Conservation (phyloP, 768 basidiomycete genomes). For the Hypsizygus marmoreus region DNA sequence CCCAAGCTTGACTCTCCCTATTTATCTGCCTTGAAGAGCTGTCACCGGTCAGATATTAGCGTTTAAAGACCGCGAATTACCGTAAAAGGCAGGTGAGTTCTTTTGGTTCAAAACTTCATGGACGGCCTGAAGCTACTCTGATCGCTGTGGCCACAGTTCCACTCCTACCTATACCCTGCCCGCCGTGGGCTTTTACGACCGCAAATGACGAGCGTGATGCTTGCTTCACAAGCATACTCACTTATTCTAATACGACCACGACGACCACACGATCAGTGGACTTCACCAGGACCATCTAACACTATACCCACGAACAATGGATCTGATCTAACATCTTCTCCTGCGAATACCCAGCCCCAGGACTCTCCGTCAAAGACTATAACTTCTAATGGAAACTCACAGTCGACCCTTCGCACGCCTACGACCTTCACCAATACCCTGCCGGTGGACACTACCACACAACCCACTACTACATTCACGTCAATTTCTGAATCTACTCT, state of each 20-base stretch:
- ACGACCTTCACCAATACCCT: slow-evolving; percentile 33
- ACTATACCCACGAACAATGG: slow-evolving; percentile 10
- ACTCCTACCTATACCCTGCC: slow-evolving; percentile 19
- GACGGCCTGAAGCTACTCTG: slow-evolving; percentile 7
- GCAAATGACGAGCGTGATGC: slow-evolving; percentile 15
- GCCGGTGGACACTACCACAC: slow-evolving; percentile 40
- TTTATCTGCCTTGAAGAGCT: too few relatives aligned
- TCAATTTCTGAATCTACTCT: slow-evolving; percentile 38
- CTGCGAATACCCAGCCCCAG: slow-evolving; percentile 5
- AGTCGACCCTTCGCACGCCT: slow-evolving; percentile 4
- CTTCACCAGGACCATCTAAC: neutral
- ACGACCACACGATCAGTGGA: slow-evolving; percentile 16
- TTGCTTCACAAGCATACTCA: slow-evolving; percentile 4
- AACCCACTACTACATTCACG: slow-evolving; percentile 43
- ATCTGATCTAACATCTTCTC: slow-evolving; percentile 5
- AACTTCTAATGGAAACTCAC: neutral
- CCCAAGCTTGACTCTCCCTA: too few relatives aligned
- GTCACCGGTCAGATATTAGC: too few relatives aligned
- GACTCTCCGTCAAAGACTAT: neutral
- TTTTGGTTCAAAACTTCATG: slow-evolving; percentile 14
- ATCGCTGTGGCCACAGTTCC: slow-evolving; percentile 6
- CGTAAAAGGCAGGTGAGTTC: slow-evolving; percentile 15
- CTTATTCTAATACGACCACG: slow-evolving; percentile 15
- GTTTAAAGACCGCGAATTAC: too few relatives aligned
- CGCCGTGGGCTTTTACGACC: slow-evolving; percentile 18